Evolutionary conservation across 2,329 filamentous ascomycete species (phyloP).

Genomic region (Alternaria longipes): DNA sequence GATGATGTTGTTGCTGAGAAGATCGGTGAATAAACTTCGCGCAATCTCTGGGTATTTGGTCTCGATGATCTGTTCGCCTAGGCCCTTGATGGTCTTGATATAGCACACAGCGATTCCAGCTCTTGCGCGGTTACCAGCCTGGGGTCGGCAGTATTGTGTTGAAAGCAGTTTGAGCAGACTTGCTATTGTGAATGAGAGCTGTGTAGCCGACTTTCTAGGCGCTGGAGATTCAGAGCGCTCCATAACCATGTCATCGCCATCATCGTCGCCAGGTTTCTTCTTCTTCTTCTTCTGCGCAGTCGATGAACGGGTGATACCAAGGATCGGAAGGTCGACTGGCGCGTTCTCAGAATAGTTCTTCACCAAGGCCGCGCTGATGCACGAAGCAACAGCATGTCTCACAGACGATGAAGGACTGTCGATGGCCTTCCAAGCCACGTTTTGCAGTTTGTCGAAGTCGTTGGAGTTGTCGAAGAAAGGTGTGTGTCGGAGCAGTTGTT

Average conservation of each 20-base stretch:
- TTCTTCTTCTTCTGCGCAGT: conserved; percentile 74
- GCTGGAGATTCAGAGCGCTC: conserved; percentile 77
- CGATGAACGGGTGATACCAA: conserved; percentile 60
- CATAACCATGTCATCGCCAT: conserved; percentile 77
- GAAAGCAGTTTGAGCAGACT: conserved; percentile 85
- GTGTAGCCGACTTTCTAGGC: conserved; percentile 74
- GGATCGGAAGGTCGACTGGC: conserved; percentile 51
- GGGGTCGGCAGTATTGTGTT: conserved; percentile 78
- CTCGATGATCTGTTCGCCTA: conserved; percentile 86
- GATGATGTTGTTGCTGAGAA: conserved; percentile 79
- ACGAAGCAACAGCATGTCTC: conserved; percentile 85
- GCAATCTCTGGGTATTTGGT: conserved; percentile 82
- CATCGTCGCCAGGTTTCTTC: conserved; percentile 69
- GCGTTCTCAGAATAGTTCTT: conserved; percentile 76
- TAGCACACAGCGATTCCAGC: conserved; percentile 90
- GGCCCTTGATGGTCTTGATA: conserved; percentile 76
- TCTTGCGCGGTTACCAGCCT: conserved; percentile 81
- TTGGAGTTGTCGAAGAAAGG: conserved; percentile 84
- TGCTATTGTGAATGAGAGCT: conserved; percentile 75
- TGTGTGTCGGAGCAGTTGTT: conserved; percentile 75
- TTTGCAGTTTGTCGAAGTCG: conserved; percentile 90
- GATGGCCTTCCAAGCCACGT: conserved; percentile 82
- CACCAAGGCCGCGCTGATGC: conserved; percentile 82
- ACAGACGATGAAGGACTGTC: conserved; percentile 80
- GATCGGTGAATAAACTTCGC: conserved; percentile 79